A percentile compares a stretch with the other conserved stretches of the same genome.
Evolutionary conservation across 2,329 filamentous ascomycete genomes (phyloP).

Genomic region (Paraconiothyrium brasiliense): DNA sequence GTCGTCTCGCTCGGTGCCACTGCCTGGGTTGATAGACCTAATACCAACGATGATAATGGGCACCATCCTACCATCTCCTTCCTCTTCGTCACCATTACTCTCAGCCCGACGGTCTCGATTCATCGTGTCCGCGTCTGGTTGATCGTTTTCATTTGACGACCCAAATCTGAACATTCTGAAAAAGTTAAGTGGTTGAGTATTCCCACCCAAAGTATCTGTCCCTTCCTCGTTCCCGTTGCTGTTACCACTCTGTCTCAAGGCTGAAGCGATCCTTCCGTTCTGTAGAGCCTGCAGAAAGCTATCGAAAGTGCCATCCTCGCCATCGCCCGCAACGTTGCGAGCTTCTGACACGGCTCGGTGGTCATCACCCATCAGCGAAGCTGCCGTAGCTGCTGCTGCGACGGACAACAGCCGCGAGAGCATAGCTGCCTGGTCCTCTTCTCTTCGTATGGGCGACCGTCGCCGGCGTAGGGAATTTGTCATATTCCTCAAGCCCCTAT

Average conservation of each 20-base stretch:
- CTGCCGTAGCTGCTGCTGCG: slow-evolving; percentile 70
- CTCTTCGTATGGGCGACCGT: slow-evolving; percentile 61
- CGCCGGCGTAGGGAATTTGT: slow-evolving; percentile 60
- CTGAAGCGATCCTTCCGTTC: slow-evolving; percentile 67
- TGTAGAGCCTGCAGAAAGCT: slow-evolving; percentile 70
- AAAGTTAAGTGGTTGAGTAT: slow-evolving; percentile 69
- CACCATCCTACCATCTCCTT: slow-evolving; percentile 66
- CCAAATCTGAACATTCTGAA: slow-evolving; percentile 75
- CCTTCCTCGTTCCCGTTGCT: slow-evolving; percentile 48
- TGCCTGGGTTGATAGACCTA: slow-evolving; percentile 67
- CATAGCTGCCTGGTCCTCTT: slow-evolving; percentile 70
- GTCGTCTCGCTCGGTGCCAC: slow-evolving; percentile 55
- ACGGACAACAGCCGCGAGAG: slow-evolving; percentile 70
- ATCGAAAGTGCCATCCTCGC: slow-evolving; percentile 69
- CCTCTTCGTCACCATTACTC: slow-evolving; percentile 36
- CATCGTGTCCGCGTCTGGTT: slow-evolving; percentile 14
- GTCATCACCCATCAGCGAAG: slow-evolving; percentile 70
- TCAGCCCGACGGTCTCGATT: slow-evolving; percentile 32
- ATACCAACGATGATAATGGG: slow-evolving; percentile 77
- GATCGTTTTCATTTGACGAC: slow-evolving; percentile 51
- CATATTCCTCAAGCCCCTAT: slow-evolving; percentile 52
- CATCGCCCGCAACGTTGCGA: slow-evolving; percentile 63
- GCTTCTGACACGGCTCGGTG: slow-evolving; percentile 65
- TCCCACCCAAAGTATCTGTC: slow-evolving; percentile 46
- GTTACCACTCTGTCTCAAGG: slow-evolving; percentile 59